Evolutionary conservation across 495 filamentous ascomycete genomes (phyloP).

Genomic region (Aspergillus heteromorphus): DNA sequence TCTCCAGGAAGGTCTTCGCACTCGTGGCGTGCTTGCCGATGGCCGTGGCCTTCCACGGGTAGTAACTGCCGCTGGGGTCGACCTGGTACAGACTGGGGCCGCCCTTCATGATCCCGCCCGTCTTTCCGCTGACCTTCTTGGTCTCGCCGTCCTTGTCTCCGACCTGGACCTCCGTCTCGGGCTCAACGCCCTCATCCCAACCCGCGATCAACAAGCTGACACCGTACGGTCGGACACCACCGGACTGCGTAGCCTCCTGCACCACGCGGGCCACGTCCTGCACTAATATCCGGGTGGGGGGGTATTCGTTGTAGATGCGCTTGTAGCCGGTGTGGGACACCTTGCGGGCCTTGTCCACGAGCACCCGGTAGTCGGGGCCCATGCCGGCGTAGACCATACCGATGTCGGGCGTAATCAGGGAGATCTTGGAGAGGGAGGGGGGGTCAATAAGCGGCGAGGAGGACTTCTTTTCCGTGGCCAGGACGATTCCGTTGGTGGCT

Average conservation of each 20-base stretch:
- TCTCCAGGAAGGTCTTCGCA: constrained; percentile 98
- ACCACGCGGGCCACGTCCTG: constrained; percentile 97
- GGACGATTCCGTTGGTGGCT: constrained; percentile 98
- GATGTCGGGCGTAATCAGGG: constrained; percentile 95
- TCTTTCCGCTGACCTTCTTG: constrained; percentile 71
- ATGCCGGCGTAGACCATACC: constrained; percentile 99
- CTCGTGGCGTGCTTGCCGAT: constrained; percentile 98
- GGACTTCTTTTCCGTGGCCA: constrained; percentile 99
- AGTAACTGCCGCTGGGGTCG: constrained; percentile 93
- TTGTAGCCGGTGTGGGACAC: constrained; percentile 99
- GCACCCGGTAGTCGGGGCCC: constrained; percentile 96
- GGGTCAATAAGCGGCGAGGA: constrained; percentile 93
- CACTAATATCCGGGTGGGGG: constrained; percentile 94
- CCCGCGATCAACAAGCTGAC: constrained; percentile 92
- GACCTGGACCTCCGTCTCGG: constrained; percentile 54
- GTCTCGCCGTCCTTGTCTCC: constrained; percentile 52
- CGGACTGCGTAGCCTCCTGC: constrained; percentile 97
- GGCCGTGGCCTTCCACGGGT: constrained; percentile 98
- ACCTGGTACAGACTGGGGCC: constrained; percentile 98
- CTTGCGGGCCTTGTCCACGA: constrained; percentile 96
- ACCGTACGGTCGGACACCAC: constrained; percentile 96
- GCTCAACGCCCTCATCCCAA: constrained; percentile 95
- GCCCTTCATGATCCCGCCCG: constrained; percentile 90
- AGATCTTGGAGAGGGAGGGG: constrained; percentile 93
- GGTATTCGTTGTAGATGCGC: constrained; percentile 99